Percentiles rank a stretch among this genome's conserved stretches.
phyloP scores from a whole-genome alignment of 176 grass and related monocot genomes.

The Urochloa ruziziensis region DNA sequence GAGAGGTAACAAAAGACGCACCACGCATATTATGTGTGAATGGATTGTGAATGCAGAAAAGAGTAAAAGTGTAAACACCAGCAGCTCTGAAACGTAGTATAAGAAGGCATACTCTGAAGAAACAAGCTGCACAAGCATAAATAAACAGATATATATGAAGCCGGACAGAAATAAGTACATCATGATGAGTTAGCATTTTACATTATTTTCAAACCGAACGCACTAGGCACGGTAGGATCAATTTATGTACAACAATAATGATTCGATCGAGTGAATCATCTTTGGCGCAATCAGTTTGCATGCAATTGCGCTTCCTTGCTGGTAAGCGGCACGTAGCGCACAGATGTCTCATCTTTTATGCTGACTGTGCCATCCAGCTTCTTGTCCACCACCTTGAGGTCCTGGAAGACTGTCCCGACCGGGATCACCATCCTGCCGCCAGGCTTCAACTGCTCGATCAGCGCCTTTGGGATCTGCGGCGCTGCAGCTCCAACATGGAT shows the following conservation, averaged over 20 bases:
- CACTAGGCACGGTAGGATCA: not conserved
- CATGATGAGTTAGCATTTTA: not conserved
- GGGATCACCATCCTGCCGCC: slow-evolving; percentile 85
- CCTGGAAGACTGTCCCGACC: slow-evolving; percentile 63
- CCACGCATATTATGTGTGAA: too few species aligned
- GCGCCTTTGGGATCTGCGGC: slow-evolving; percentile 50
- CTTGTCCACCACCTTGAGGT: slow-evolving; percentile 83
- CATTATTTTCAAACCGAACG: not conserved
- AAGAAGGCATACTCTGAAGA: not conserved
- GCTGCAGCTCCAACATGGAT: slow-evolving; percentile 85
- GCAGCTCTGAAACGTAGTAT: too few species aligned
- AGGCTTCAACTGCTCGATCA: slow-evolving; percentile 73
- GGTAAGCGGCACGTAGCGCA: slow-evolving; percentile 69
- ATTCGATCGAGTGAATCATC: not conserved
- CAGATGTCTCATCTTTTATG: slow-evolving; percentile 53
- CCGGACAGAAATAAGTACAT: not conserved
- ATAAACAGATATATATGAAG: not conserved
- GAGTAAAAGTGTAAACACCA: too few species aligned
- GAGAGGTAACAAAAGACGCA: too few species aligned
- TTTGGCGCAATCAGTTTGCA: slow-evolving; percentile 34
- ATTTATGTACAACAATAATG: slow-evolving; percentile 14
- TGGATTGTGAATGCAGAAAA: too few species aligned
- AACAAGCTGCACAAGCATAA: not conserved
- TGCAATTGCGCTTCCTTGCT: slow-evolving; percentile 57
- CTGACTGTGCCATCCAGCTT: slow-evolving; percentile 51